Conservation (phyloP, 768 basidiomycete genomes). For the Phylloporus sp. region DNA sequence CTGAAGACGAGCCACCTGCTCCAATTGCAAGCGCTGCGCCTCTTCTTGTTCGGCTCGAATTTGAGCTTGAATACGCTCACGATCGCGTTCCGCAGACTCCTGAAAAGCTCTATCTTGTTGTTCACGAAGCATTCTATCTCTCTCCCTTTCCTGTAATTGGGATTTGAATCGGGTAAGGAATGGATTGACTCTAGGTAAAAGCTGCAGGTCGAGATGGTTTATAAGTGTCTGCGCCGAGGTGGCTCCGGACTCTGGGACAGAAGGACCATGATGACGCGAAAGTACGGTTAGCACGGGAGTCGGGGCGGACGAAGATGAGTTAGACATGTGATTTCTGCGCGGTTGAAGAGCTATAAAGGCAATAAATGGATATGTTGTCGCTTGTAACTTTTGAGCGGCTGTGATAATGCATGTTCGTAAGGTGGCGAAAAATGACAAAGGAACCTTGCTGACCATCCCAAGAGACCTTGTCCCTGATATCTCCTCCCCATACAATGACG, state of each 20-base stretch:
- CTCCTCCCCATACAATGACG: constrained; percentile 89
- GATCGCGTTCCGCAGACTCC: constrained; percentile 61
- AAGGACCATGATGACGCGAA: constrained; percentile 76
- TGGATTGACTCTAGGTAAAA: constrained; percentile 78
- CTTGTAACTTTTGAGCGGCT: constrained; percentile 72
- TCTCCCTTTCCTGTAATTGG: constrained; percentile 46
- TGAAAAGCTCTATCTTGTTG: constrained; percentile 81
- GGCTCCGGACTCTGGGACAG: constrained; percentile 43
- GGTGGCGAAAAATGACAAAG: background rate
- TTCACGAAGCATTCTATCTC: constrained; percentile 62
- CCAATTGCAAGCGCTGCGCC: constrained; percentile 33
- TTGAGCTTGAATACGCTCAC: constrained; percentile 58
- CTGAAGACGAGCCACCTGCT: constrained; percentile 27
- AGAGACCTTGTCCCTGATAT: constrained; percentile 77
- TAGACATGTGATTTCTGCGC: constrained; percentile 39
- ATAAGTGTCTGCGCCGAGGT: constrained; percentile 64
- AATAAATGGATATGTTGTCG: constrained; percentile 90
- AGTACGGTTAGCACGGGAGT: constrained; percentile 70
- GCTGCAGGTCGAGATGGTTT: constrained; percentile 61
- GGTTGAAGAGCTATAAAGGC: constrained; percentile 90
- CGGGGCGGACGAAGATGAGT: constrained; percentile 33
- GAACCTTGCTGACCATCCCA: constrained; percentile 55
- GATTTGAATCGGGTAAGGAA: constrained; percentile 64
- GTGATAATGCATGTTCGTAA: constrained; percentile 4
- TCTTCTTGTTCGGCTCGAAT: constrained; percentile 43